Evolutionary conservation across 2,329 filamentous ascomycete species (phyloP).

Genomic region (Talaromyces verruculosus): DNA sequence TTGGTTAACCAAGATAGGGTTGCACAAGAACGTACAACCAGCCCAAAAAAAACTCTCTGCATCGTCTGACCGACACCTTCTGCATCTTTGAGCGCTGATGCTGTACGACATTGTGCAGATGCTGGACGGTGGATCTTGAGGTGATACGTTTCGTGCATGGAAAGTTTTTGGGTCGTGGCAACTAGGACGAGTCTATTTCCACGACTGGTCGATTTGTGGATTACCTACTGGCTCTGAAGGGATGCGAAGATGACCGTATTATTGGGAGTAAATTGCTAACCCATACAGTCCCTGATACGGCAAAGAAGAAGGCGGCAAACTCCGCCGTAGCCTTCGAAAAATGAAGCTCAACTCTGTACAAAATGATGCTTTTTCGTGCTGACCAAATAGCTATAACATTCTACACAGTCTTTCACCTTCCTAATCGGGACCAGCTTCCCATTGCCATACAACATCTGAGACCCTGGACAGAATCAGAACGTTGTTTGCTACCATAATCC

Average conservation of each 20-base stretch:
- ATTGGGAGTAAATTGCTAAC: not conserved
- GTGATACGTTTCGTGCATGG: slow-evolving; percentile 1
- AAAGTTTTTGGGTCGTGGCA: not conserved
- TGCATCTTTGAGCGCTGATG: not conserved
- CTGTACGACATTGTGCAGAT: not conserved
- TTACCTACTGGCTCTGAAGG: not conserved
- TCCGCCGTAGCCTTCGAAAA: not conserved
- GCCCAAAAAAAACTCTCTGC: not conserved
- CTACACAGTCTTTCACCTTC: not conserved
- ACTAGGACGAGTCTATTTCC: not conserved
- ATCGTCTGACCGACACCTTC: not conserved
- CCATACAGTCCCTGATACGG: not conserved
- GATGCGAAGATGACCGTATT: not conserved
- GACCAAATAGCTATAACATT: not conserved
- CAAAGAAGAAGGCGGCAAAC: not conserved
- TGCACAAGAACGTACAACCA: not conserved
- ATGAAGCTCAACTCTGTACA: not conserved
- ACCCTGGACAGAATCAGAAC: not conserved
- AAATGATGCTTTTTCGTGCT: not conserved
- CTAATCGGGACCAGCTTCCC: not conserved
- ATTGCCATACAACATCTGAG: not conserved
- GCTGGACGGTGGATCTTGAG: not conserved
- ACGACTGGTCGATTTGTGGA: not conserved
- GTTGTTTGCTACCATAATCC: not conserved
- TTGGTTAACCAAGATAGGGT: not conserved